phyloP scores from a whole-genome alignment of 2,329 filamentous ascomycete genomes.

The Fusarium sarcochroum region DNA sequence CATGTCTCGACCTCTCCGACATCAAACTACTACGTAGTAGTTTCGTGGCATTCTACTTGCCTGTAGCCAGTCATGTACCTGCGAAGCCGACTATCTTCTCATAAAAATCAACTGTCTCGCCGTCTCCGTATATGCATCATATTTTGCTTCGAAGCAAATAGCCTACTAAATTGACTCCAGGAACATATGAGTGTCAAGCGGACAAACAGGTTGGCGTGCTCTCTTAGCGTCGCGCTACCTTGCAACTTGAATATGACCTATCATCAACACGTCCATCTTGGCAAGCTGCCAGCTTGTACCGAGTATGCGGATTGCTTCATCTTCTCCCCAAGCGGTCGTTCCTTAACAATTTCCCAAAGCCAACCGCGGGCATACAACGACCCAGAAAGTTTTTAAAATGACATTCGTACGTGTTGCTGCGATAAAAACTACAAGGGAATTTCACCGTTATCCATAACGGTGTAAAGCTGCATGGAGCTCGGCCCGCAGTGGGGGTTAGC shows the following conservation, averaged over 20 bases:
- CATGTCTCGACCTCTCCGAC: conserved; percentile 37
- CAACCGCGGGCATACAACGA: not conserved
- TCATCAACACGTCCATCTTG: conserved; percentile 14
- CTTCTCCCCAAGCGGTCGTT: conserved; percentile 1
- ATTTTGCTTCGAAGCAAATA: not conserved
- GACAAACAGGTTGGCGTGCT: conserved; percentile 10
- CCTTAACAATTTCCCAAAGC: conserved; percentile 6
- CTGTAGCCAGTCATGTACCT: not conserved
- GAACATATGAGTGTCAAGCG: conserved; percentile 7
- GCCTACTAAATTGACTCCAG: conserved; percentile 2
- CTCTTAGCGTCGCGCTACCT: conserved; percentile 7
- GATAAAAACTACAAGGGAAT: not conserved
- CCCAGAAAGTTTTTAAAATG: not conserved
- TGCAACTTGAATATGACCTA: conserved; percentile 22
- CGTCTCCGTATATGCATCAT: conserved; percentile 24
- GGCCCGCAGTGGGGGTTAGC: not conserved
- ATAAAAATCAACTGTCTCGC: conserved; percentile 29
- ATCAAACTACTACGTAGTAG: conserved; percentile 9
- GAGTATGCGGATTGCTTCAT: conserved; percentile 4
- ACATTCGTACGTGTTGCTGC: not conserved
- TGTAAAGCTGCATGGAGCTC: not conserved
- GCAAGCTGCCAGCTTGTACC: not conserved
- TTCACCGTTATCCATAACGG: not conserved
- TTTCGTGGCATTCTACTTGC: conserved; percentile 29
- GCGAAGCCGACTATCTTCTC: conserved; percentile 11